Percentiles rank a stretch among this genome's conserved stretches.
Conservation (phyloP, 768 basidiomycete species). For the Amanita polypyramis region DNA sequence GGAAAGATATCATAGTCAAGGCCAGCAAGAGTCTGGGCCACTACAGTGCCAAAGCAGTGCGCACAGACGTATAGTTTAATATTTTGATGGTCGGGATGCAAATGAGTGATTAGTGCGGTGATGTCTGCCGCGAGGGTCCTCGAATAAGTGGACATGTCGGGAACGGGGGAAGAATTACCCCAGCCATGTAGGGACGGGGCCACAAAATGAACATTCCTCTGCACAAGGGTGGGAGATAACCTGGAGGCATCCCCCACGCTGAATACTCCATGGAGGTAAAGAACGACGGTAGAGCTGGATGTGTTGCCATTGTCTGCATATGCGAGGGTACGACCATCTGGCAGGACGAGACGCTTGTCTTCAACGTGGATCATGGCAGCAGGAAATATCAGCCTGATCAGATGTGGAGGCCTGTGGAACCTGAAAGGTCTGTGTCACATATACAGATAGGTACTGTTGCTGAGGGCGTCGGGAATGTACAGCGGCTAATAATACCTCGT, state of each 20-base stretch:
- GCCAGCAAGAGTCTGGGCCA: slow-evolving; percentile 48
- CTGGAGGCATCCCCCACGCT: slow-evolving; percentile 32
- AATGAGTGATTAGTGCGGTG: slow-evolving; percentile 34
- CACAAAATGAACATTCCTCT: slow-evolving; percentile 33
- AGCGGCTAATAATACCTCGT: slow-evolving; percentile 1
- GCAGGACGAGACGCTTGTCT: slow-evolving; percentile 27
- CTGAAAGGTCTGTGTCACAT: neutral
- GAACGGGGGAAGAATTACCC: slow-evolving; percentile 40
- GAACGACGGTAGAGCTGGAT: slow-evolving; percentile 34
- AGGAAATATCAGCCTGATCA: neutral
- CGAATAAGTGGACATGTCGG: slow-evolving; percentile 24
- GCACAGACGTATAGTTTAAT: slow-evolving; percentile 41
- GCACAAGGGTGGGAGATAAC: slow-evolving; percentile 22
- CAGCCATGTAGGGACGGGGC: slow-evolving; percentile 49
- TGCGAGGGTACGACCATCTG: slow-evolving; percentile 39
- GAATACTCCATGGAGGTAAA: slow-evolving; percentile 50
- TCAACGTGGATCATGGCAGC: slow-evolving; percentile 19
- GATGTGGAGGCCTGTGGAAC: neutral
- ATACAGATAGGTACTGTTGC: slow-evolving; percentile 5
- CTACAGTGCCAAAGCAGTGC: slow-evolving; percentile 42
- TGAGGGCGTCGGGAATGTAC: slow-evolving; percentile 4
- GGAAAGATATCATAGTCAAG: slow-evolving; percentile 41
- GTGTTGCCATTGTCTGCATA: slow-evolving; percentile 44
- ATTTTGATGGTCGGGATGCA: slow-evolving; percentile 30
- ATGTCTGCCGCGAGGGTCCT: slow-evolving; percentile 33